Base-by-base conservation (phyloP, 768 basidiomycete genomes). In the Cubamyces sp. region DNA sequence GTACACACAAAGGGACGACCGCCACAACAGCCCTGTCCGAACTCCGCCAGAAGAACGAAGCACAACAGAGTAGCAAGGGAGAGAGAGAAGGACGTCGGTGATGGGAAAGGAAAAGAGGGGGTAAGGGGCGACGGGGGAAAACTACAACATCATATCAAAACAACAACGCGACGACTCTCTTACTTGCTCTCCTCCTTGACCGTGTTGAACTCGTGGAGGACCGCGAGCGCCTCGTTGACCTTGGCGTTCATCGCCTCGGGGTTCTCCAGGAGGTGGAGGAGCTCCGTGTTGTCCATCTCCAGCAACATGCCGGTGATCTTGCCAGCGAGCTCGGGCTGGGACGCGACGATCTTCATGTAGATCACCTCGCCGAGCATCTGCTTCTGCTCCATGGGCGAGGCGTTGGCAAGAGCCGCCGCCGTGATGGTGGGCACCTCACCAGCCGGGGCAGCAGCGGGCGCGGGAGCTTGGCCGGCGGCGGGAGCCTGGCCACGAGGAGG, bases 281-380 rank as follows among this genome's bases (percentile, higher is more conserved):
- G 83, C 77, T 98, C 97, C 50, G 82, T 73, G 78, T 96, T 96
- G 76, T 98, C 96, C 96, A 99, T 98, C 86, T 99, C 96, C 66
- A 98, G 86, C 72, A 98, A 82, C 96, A 98, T 98, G 58, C 94
- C 96, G 46, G 96, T 98, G 75, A 98, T 97, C 84, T 98, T 98
- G 64, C 97, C 97, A 66, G 97, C 95, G 73, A 97, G 81, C 21
- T 96, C 96, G 60, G 95, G 93, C 70, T 98, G 89, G 60, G 87
- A 74, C 91, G 77, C 72, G 60, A 82, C 84, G 66, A 98, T 96
- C 73, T 86, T 90, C 84, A 96, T 88, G 79, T 98, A 98, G 68
- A 98, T 87, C 52, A 91, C 86, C 78, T 99, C 97, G 68, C 97
- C 97, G 50, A 99, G 83, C 90, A 98, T 94, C 77, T 99, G 97